Evolutionary conservation across 768 basidiomycete genomes (phyloP).

Genomic region (Kwoniella dendrophila): DNA sequence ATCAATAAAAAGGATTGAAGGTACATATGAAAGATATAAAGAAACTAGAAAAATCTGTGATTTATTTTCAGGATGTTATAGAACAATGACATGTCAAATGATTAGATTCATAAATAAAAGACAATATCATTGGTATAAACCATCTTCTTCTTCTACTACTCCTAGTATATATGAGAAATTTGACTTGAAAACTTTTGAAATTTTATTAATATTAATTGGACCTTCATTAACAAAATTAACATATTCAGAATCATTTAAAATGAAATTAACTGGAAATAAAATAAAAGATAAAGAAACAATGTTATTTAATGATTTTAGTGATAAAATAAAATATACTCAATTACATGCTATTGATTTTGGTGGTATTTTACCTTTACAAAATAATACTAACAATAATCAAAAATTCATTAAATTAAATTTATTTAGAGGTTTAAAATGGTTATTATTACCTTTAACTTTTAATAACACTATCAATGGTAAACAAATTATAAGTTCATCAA

Average conservation of each 20-base stretch:
- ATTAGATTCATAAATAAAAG: conserved; percentile 26
- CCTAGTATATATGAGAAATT: conserved; percentile 3
- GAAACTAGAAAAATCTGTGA: not conserved
- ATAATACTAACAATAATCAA: not conserved
- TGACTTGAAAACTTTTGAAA: conserved; percentile 5
- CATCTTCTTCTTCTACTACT: not conserved
- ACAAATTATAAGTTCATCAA: not conserved
- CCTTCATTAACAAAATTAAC: not conserved
- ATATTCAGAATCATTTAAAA: not conserved
- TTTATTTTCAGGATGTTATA: not conserved
- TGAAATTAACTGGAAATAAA: not conserved
- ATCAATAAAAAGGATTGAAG: not conserved
- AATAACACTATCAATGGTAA: not conserved
- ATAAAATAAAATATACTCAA: conserved; percentile 1
- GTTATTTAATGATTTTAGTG: not conserved
- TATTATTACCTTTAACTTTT: not conserved
- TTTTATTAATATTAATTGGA: conserved; percentile 3
- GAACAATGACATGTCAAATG: conserved; percentile 1
- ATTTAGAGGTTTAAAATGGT: conserved; percentile 7
- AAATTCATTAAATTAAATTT: conserved; percentile 8
- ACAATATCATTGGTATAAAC: conserved; percentile 20
- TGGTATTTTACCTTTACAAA: conserved; percentile 5
- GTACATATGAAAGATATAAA: not conserved
- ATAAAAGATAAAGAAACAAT: not conserved
- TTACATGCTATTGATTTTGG: conserved; percentile 16